Evolutionary conservation across 257 asterid genomes (phyloP).

Genomic region (Nicotiana tomentosiformis): DNA sequence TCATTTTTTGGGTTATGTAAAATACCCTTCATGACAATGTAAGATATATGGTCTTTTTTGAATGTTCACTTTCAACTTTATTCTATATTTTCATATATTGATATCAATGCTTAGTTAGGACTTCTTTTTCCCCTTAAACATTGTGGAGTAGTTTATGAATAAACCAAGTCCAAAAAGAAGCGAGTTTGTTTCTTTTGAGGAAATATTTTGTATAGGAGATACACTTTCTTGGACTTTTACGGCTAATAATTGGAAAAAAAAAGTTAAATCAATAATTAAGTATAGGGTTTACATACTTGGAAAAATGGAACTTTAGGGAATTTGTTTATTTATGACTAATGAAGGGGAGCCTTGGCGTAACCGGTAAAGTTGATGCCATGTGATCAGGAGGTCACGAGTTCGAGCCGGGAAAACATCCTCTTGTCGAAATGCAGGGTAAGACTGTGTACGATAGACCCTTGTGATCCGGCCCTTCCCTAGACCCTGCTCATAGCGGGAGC

Average conservation of each 20-base stretch:
- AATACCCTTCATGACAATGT: not conserved
- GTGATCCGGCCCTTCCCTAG: fast-evolving
- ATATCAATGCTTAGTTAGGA: not conserved
- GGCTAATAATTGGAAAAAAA: no score
- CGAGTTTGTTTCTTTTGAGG: not conserved
- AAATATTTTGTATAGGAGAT: not conserved
- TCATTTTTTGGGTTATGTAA: not conserved
- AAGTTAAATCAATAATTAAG: not conserved
- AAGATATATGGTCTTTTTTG: constrained; percentile 3
- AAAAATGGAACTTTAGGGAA: not conserved
- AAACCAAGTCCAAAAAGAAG: not conserved
- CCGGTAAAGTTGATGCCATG: no score
- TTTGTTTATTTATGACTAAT: no score
- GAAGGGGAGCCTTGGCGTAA: no score
- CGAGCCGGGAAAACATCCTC: no score
- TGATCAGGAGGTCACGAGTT: no score
- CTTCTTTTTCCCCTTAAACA: no score
- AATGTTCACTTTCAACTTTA: not conserved
- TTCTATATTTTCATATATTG: not conserved
- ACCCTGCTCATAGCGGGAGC: no score
- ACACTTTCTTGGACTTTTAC: not conserved
- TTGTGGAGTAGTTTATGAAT: no score
- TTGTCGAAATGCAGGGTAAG: no score
- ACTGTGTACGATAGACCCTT: no score
- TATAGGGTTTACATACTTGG: not conserved